Base-by-base conservation (phyloP, 1,284 basidiomycete genomes). In the Meira nashicola region DNA sequence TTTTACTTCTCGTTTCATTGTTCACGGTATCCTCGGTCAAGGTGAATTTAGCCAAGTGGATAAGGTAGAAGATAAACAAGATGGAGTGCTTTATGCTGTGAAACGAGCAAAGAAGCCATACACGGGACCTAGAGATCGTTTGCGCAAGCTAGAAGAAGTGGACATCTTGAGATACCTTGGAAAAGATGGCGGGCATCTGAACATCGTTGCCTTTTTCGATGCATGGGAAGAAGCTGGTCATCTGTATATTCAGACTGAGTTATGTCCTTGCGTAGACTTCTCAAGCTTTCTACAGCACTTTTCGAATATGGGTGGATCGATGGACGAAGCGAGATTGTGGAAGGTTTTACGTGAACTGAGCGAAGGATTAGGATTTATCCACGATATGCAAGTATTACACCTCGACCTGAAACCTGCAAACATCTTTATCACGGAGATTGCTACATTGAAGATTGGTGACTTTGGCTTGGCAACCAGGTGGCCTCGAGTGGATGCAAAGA, bases 341-440 rank as follows among this genome's bases (percentile, higher is more conserved):
- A 98, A 98, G 83, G 89, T 97, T 68, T 83, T 94, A 58, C 87
- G 87, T 44, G 95, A 98, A 79, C 83, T 98, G 59, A 87, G 87
- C 73, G 69, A 74, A 5, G 80, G 94, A 65, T 83, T 98, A 64
- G 83, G 84, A 61, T 93, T 93, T 80, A 90, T 98, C 64, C 95
- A 99, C 79, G 83, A 85, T 59, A 84, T 86, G 57, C 88, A 88
- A 55, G 87, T 97, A 53, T 89, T 98, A 56, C 95, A 99, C 81
- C 85, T 99, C 58, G 95, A 99, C 80, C 83, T 99, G 70, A 99
- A 98, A 82, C 95, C 95, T 12, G 93, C 90, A 58, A 99, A 99
- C 77, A 87, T 99, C 58, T 92, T 99, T 76, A 85, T 98, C 68
- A 92, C 91, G 2, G 83, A 85, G 23, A 85, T 88, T 60, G 94